Base-by-base conservation (phyloP, 106 monocot species). In the Platanthera guangdongensis region DNA sequence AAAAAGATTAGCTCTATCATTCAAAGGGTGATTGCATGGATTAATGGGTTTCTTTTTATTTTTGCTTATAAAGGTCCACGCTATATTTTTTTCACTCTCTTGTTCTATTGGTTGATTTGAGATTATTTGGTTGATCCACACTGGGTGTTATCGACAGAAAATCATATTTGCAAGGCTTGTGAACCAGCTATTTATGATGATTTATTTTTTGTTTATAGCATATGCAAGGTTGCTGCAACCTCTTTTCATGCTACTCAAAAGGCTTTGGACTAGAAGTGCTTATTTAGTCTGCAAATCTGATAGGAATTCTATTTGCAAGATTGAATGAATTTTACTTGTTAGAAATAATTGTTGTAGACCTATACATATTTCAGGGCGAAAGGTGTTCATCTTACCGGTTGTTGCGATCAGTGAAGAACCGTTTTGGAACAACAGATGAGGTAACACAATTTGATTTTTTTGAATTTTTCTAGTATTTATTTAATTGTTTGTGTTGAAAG, bases 381-480 rank as follows among this genome's bases (percentile, higher is more conserved):
- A 89, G 91, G 49, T 86, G 82, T 74, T 89, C 88, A 47, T 88
- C 93, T 21, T 87, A 89, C 83, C 87, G 96, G 45, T 78, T 97
- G 46, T 64, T 97, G 76, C 82, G 96, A 75, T 87, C 96, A 47
- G 96, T 97, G 57, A 97, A 97, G 59, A 97, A 97, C 63, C 89
- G 96, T 18, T 97, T 97, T 80, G 96, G 96, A 46, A 85, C 96
- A 52, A 97, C 93, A 51, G 96, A 97, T 85, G 96, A 97, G 91
- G 96, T 97, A 80, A 30, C 16, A 9, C 9, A 21, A 51, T 21
- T 52, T 51, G 28, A 28, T 19, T 74, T 13, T 52, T 74, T 52
- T 2, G 50, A 8, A 22, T 22, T 52, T 52, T 51, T 74, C 3
- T 19, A 9, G 32, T 65, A 11, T 25, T 65, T 65, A 0, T 19